A percentile compares a stretch with the other conserved stretches of the same genome.
Conservation (phyloP, 768 basidiomycete species). For the Xanthoconium stramineum region DNA sequence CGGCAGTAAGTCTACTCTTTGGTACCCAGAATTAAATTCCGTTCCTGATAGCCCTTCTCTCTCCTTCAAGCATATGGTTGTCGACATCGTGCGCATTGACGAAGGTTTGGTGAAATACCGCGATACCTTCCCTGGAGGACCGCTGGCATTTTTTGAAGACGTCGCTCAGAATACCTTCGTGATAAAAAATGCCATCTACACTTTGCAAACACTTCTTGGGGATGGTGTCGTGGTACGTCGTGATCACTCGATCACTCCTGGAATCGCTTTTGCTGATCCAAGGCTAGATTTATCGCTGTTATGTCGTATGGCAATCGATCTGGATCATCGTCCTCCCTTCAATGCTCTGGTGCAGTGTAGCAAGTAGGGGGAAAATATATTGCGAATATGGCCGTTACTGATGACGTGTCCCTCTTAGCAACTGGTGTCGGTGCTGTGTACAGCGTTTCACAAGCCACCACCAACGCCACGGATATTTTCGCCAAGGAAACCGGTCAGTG, state of each 20-base stretch:
- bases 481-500: background rate
- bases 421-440: background rate
- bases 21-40: no score
- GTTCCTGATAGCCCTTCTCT: background rate
- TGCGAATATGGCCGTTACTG: no score
- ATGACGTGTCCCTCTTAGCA: no score
- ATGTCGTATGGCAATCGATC: background rate
- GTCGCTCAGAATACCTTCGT: background rate
- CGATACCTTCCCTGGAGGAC: no score
- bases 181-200: background rate
- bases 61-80: background rate
- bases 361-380: background rate
- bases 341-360: conserved; percentile 1
- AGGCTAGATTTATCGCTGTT: no score
- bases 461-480: background rate
- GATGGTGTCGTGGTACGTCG: background rate
- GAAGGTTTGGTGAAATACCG: background rate
- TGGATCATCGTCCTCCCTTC: background rate
- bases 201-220: background rate
- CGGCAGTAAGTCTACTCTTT: background rate
- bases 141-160: background rate
- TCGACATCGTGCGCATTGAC: background rate
- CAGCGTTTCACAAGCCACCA: background rate
- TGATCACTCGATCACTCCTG: no score
- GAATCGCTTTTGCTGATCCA: background rate